Percentiles rank a stretch among this genome's conserved stretches.
Conservation (phyloP, 129 eudicot species). For the Saposhnikovia divaricata region DNA sequence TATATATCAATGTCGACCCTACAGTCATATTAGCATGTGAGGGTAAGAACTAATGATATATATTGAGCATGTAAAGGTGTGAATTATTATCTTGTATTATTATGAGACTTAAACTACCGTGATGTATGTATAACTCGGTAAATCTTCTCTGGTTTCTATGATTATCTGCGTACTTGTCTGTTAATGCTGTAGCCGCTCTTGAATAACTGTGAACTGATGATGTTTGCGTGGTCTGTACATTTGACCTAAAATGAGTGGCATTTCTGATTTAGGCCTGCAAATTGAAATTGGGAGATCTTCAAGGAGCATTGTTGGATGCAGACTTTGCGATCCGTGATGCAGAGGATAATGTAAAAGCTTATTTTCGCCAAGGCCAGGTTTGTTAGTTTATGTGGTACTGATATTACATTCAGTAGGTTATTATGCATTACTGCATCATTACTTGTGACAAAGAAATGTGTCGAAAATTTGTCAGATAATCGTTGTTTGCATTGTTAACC, state of each 20-base stretch:
- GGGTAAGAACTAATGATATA: too few species aligned
- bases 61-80: neutral
- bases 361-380: slow-evolving; percentile 96
- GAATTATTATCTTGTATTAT: neutral
- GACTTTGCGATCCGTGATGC: slow-evolving; percentile 91
- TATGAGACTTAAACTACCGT: neutral
- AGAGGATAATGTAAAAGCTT: slow-evolving; percentile 81
- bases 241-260: slow-evolving; percentile 10
- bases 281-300: slow-evolving; percentile 71
- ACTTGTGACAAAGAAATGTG: neutral
- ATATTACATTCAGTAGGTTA: neutral
- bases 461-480: neutral
- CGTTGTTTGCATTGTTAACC: neutral
- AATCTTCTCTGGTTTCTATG: neutral
- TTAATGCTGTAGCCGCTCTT: neutral
- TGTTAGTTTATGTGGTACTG: slow-evolving; percentile 5
- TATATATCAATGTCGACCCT: too few species aligned
- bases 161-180: neutral
- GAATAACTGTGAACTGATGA: neutral
- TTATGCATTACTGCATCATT: neutral
- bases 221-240: neutral
- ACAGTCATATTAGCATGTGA: too few species aligned
- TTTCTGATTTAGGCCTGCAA: slow-evolving; percentile 60
- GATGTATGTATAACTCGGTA: neutral
- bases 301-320: slow-evolving; percentile 83